A percentile compares a stretch with the other conserved stretches of the same genome.
phyloP scores from a whole-genome alignment of 192 early-diverging fungal species.

The Umbelopsis isabellina region DNA sequence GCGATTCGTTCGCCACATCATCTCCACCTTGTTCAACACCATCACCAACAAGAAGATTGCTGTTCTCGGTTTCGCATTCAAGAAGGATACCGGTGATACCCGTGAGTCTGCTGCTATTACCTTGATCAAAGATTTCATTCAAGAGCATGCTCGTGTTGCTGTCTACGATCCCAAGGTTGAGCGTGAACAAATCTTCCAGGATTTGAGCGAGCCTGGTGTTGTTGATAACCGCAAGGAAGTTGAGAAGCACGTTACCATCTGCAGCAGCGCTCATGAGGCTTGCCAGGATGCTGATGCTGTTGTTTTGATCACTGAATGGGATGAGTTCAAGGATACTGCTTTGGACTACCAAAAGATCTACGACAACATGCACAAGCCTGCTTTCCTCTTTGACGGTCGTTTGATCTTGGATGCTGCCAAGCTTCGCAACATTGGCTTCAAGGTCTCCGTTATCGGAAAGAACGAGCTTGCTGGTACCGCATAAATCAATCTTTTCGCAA shows the following conservation, averaged over 20 bases:
- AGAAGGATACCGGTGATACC: slow-evolving; percentile 93
- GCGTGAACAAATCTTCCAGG: slow-evolving; percentile 67
- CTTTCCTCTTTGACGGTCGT: slow-evolving; percentile 91
- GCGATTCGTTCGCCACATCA: slow-evolving; percentile 77
- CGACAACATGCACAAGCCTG: slow-evolving; percentile 78
- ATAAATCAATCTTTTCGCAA: slow-evolving; percentile 26
- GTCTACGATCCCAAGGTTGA: slow-evolving; percentile 94
- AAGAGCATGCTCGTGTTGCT: slow-evolving; percentile 72
- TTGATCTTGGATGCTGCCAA: slow-evolving; percentile 69
- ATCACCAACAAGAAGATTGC: slow-evolving; percentile 81
- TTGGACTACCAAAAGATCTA: slow-evolving; percentile 73
- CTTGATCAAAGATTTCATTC: slow-evolving; percentile 77
- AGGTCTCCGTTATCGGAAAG: slow-evolving; percentile 73
- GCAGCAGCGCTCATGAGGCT: slow-evolving; percentile 68
- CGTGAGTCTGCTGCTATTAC: slow-evolving; percentile 91
- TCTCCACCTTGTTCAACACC: slow-evolving; percentile 75
- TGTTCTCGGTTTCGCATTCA: slow-evolving; percentile 91
- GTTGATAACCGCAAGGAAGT: slow-evolving; percentile 51
- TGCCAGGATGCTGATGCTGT: slow-evolving; percentile 74
- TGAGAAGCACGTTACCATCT: slow-evolving; percentile 68
- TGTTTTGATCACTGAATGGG: slow-evolving; percentile 88
- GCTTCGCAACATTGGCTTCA: slow-evolving; percentile 80
- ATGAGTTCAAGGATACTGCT: slow-evolving; percentile 76
- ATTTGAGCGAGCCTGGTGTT: slow-evolving; percentile 65
- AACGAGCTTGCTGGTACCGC: slow-evolving; percentile 40